Evolutionary conservation across 345 rosid genomes (phyloP), one percentile per base, ranked within the genome.

Genomic region (Laguncularia racemosa): DNA sequence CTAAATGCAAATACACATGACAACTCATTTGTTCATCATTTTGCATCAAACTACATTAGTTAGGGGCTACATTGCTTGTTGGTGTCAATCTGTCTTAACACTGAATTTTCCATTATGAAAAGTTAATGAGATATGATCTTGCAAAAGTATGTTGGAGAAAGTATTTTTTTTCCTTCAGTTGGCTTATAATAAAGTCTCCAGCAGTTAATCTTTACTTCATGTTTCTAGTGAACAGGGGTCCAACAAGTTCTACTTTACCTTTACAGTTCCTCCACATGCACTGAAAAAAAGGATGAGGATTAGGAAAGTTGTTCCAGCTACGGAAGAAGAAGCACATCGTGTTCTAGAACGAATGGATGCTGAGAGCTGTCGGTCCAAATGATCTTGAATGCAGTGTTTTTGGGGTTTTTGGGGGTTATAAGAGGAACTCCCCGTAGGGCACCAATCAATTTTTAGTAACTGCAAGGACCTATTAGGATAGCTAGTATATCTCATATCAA

Each of bases 321-420:
- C 91, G 0, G 97, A 88, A 78, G 96, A 79, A 67, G 97, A 91
- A 78, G 97, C 95, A 0, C 72, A 57, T 38, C 84, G 86, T 7
- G 95, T 88, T 56, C 81, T 91, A 6, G 95, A 91, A 62, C 86
- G 91, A 0, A 81, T 84, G 81, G 95, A 88, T 67, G 86, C 88
- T 47, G 89, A 88, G 76, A 62, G 63, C 67, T 73, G 71, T 57
- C 66, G 52, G 38, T 44, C 20, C n/a, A 54, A 55, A 23, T 23
- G 60, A 28, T 38, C 28, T 38, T 72, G 55, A 64, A 52, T 44
- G 15, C 46, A n/a, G n/a, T n/a, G n/a, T n/a, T n/a, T n/a, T n/a
- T n/a, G n/a, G n/a, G 57, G 3, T 45, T 20, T 33, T 33, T 33
- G 4, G 40, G 40, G 4, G 40, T 33, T 1, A 10, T 33, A 1